Conservation (phyloP, 495 filamentous ascomycete genomes). For the Aspergillus bertholletiae region DNA sequence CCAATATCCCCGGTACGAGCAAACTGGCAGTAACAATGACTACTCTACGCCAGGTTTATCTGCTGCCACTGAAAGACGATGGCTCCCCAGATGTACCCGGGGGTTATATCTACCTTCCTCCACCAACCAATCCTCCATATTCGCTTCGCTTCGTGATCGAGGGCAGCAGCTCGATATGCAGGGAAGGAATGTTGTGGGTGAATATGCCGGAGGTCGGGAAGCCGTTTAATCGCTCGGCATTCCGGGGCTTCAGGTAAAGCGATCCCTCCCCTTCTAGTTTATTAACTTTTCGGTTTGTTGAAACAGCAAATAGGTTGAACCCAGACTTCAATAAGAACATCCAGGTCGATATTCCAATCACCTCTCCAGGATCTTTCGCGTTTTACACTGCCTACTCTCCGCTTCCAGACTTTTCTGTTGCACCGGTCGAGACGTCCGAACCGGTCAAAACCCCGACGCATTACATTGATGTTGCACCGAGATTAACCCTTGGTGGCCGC, state of each 20-base stretch:
- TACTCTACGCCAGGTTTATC: conserved; percentile 59
- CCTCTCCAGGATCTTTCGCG: conserved; percentile 83
- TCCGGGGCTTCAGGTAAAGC: conserved; percentile 77
- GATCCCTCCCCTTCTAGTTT: neutral
- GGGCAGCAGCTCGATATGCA: conserved; percentile 92
- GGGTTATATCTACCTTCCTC: conserved; percentile 86
- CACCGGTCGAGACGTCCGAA: conserved; percentile 45
- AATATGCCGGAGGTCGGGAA: conserved; percentile 80
- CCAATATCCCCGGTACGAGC: too few relatives aligned
- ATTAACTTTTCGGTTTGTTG: conserved; percentile 15
- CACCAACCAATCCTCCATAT: conserved; percentile 67
- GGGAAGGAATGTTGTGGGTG: conserved; percentile 90
- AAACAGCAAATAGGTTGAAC: conserved; percentile 58
- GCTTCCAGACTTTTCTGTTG: conserved; percentile 70
- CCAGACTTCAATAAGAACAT: conserved; percentile 91
- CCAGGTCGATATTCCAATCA: conserved; percentile 82
- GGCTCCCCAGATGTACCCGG: conserved; percentile 88
- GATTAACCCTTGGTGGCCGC: conserved; percentile 65
- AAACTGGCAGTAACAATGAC: conserved; percentile 20
- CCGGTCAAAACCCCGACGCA: conserved; percentile 68
- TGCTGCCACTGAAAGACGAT: conserved; percentile 85
- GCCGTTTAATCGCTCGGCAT: conserved; percentile 70
- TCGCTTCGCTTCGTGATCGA: conserved; percentile 88
- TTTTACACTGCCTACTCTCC: conserved; percentile 94
- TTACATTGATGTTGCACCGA: conserved; percentile 91